Conservation (phyloP, 2,329 filamentous ascomycete species). For the Aspergillus costaricaensis region DNA sequence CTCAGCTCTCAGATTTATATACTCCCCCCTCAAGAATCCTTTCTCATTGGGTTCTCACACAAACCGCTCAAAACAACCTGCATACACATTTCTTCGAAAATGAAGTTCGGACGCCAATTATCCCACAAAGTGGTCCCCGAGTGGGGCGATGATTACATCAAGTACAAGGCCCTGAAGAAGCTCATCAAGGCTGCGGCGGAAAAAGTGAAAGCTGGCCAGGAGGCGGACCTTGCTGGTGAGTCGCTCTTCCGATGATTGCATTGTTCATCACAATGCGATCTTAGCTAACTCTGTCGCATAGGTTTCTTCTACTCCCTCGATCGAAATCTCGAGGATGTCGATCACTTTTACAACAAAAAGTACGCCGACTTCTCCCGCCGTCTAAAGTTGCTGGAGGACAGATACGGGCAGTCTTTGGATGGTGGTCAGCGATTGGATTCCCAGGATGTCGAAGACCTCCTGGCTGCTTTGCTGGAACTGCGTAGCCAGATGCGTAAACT, state of each 20-base stretch:
- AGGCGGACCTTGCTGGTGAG: slow-evolving; percentile 89
- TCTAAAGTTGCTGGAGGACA: slow-evolving; percentile 80
- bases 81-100: slow-evolving; percentile 26
- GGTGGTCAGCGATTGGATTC: slow-evolving; percentile 73
- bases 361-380: slow-evolving; percentile 81
- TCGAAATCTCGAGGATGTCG: slow-evolving; percentile 94
- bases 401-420: slow-evolving; percentile 76
- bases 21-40: not conserved
- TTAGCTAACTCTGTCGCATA: slow-evolving; percentile 47
- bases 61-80: not conserved
- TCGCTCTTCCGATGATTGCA: slow-evolving; percentile 25
- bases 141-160: slow-evolving; percentile 54
- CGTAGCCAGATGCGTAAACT: slow-evolving; percentile 85
- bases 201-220: slow-evolving; percentile 67
- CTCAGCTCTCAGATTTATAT: not conserved
- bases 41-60: not conserved
- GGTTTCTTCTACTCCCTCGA: slow-evolving; percentile 97
- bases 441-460: slow-evolving; percentile 88
- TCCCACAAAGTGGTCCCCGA: slow-evolving; percentile 53
- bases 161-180: slow-evolving; percentile 73
- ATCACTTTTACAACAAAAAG: slow-evolving; percentile 96
- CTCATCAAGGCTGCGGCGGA: slow-evolving; percentile 79
- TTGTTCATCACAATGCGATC: slow-evolving; percentile 12
- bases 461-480: slow-evolving; percentile 85
- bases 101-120: slow-evolving; percentile 55